These are phyloP conservation scores for Lunularia cruciata DNA, from an alignment of 225 moss, liverwort and hornwort genomes.

Conservation along the genomic window DNA sequence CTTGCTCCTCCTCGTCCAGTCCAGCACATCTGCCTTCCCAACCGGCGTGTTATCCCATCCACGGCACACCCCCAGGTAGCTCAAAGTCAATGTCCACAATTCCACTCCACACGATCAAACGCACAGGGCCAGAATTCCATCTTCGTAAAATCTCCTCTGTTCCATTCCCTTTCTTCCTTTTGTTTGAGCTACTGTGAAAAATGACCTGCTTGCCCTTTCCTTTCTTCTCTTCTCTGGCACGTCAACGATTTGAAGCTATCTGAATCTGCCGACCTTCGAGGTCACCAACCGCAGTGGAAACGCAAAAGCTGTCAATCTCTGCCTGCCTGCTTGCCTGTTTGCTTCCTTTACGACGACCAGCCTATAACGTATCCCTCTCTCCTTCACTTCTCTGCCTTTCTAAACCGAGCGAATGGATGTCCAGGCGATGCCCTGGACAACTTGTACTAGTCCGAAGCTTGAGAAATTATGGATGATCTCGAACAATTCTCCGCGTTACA, in stretches of 20 bases:
- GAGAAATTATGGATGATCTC: background rate
- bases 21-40: background rate
- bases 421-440: background rate
- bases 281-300: background rate
- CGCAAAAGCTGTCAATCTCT: background rate
- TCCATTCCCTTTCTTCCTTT: slow-evolving; percentile 9
- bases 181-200: background rate
- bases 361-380: background rate
- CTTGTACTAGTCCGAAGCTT: background rate
- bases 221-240: background rate
- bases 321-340: background rate
- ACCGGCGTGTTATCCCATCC: background rate
- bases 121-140: slow-evolving; percentile 3
- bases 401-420: background rate
- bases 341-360: too few relatives aligned
- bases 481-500: slow-evolving; percentile 1
- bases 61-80: background rate
- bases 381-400: background rate
- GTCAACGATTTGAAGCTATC: background rate
- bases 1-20: background rate
- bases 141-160: slow-evolving; percentile 6
- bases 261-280: slow-evolving; percentile 1
- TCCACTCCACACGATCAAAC: slow-evolving; percentile 6
- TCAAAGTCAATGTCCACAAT: slow-evolving; percentile 12
- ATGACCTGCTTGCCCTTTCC: background rate